These are phyloP conservation scores for Monosporascus ibericus DNA, from an alignment of 2,329 filamentous ascomycete species.

Conservation along the genomic window DNA sequence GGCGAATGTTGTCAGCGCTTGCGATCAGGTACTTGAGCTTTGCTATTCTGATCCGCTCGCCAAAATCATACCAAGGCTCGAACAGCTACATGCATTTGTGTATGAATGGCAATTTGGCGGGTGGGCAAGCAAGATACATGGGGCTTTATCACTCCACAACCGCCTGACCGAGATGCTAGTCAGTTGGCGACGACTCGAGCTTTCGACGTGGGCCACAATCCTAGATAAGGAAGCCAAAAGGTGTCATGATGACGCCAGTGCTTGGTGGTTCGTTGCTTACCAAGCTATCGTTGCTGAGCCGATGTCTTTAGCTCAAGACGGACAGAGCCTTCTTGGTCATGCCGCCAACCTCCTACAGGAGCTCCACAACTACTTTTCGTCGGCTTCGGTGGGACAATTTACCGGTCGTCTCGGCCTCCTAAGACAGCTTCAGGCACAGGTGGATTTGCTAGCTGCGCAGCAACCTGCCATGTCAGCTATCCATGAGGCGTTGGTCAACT, in stretches of 20 bases:
- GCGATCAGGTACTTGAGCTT: conserved; percentile 69
- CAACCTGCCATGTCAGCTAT: conserved; percentile 54
- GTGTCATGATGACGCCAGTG: conserved; percentile 69
- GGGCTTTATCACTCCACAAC: conserved; percentile 64
- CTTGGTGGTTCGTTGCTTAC: conserved; percentile 97
- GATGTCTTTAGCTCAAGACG: conserved; percentile 55
- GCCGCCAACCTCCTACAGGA: conserved; percentile 65
- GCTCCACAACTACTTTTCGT: conserved; percentile 71
- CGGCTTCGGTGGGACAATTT: conserved; percentile 78
- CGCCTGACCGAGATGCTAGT: conserved; percentile 75
- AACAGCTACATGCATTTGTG: conserved; percentile 78
- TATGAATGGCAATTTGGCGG: conserved; percentile 88
- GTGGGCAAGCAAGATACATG: conserved; percentile 77
- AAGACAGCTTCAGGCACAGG: conserved; percentile 56
- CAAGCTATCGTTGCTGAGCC: conserved; percentile 79
- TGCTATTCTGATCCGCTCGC: conserved; percentile 78
- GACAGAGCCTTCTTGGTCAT: conserved; percentile 56
- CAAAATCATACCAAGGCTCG: conserved; percentile 76
- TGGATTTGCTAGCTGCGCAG: conserved; percentile 55
- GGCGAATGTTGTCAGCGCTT: conserved; percentile 69
- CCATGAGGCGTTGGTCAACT: conserved; percentile 63
- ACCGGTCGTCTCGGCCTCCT: conserved; percentile 66
- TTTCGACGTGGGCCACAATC: conserved; percentile 85
- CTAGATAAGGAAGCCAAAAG: conserved; percentile 78
- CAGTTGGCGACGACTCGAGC: conserved; percentile 82